Percentiles rank a stretch among this genome's conserved stretches.
phyloP scores from a whole-genome alignment of 2,329 filamentous ascomycete genomes.

The Whalleya microplaca region DNA sequence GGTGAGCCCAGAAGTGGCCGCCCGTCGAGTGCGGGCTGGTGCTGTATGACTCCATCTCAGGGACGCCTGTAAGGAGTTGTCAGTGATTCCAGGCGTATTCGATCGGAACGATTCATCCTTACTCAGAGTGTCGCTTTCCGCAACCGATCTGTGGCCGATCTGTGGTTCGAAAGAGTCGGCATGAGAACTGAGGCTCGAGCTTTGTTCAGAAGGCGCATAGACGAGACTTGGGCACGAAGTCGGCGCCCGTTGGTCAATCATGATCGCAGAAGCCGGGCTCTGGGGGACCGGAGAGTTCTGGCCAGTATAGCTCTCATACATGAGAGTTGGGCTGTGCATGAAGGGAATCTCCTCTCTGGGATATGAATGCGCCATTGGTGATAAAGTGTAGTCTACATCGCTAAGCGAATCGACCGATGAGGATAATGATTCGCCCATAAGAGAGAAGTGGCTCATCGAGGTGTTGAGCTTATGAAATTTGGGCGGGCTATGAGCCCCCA shows the following conservation, averaged over 20 bases:
- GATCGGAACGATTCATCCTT: conserved; percentile 43
- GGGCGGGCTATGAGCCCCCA: conserved; percentile 42
- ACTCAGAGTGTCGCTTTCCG: conserved; percentile 61
- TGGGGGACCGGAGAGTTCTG: conserved; percentile 59
- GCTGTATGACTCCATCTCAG: conserved; percentile 57
- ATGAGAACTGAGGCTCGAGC: conserved; percentile 64
- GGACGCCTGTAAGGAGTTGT: conserved; percentile 47
- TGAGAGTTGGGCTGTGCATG: conserved; percentile 57
- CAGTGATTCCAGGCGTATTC: conserved; percentile 33
- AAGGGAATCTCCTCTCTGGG: conserved; percentile 59
- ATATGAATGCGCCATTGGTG: conserved; percentile 58
- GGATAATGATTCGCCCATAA: conserved; percentile 54
- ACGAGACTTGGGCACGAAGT: conserved; percentile 65
- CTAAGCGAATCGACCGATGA: conserved; percentile 63
- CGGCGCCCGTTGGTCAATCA: conserved; percentile 60
- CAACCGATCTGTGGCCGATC: conserved; percentile 55
- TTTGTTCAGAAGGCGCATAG: conserved; percentile 63
- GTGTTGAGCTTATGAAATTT: conserved; percentile 50
- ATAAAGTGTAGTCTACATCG: conserved; percentile 62
- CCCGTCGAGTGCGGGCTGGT: conserved; percentile 52
- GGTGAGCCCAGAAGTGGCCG: conserved; percentile 50
- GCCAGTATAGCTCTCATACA: conserved; percentile 60
- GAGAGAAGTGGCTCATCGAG: conserved; percentile 45
- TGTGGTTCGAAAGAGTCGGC: conserved; percentile 61
- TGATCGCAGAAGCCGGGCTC: conserved; percentile 58